phyloP scores from a whole-genome alignment of 2,329 filamentous ascomycete species.

The Lomentospora prolificans region DNA sequence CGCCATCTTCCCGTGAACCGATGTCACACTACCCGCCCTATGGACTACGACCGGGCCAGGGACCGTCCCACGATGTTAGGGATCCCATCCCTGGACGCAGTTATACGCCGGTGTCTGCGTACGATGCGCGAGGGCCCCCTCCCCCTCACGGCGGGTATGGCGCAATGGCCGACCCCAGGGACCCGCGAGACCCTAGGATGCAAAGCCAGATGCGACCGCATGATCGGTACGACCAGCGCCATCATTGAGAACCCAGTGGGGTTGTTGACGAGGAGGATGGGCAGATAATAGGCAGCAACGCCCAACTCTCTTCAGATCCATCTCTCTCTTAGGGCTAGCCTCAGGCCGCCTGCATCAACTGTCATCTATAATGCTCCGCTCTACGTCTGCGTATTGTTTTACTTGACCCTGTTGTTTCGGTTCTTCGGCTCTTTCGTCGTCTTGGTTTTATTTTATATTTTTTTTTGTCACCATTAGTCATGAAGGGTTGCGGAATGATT shows the following conservation, averaged over 20 bases:
- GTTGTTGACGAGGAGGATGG: no score
- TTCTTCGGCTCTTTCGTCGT: no score
- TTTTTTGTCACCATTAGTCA: no score
- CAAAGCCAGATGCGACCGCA: slow-evolving; percentile 14
- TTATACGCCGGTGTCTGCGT: slow-evolving; percentile 33
- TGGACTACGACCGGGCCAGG: slow-evolving; percentile 30
- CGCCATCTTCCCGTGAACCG: background rate
- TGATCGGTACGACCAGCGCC: background rate
- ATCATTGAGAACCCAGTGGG: background rate
- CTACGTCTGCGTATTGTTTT: no score
- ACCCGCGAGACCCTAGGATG: slow-evolving; percentile 21
- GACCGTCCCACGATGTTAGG: slow-evolving; percentile 29
- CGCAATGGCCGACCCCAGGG: slow-evolving; percentile 22
- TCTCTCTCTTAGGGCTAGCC: no score
- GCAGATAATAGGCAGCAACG: no score
- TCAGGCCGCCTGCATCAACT: no score
- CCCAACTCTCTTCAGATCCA: no score
- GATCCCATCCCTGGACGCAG: slow-evolving; percentile 30
- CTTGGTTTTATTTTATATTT: no score
- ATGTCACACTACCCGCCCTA: slow-evolving; percentile 31
- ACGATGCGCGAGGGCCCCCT: slow-evolving; percentile 31
- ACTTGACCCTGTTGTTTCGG: no score
- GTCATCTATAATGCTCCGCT: no score
- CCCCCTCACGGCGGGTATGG: slow-evolving; percentile 24
- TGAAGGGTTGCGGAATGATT: no score